A percentile compares a stretch with the other conserved stretches of the same genome.
These are phyloP conservation scores for Phanerodontia chrysosporium DNA, from an alignment of 768 basidiomycete genomes.

Conservation along the genomic window DNA sequence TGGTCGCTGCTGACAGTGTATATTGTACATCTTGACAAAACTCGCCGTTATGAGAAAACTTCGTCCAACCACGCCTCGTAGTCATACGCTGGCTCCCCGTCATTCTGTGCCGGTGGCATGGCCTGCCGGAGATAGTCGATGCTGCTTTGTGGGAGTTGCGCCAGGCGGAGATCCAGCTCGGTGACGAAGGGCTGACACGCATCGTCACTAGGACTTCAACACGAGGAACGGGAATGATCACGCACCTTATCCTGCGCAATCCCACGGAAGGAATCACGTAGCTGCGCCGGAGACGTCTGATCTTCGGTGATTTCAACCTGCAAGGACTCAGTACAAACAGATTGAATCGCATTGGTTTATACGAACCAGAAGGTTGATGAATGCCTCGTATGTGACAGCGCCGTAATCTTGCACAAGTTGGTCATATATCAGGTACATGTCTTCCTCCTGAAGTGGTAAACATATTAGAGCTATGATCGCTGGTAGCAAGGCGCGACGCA, in stretches of 20 bases:
- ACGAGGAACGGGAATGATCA: neutral
- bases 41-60: conserved; percentile 52
- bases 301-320: conserved; percentile 97
- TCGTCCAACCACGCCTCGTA: conserved; percentile 81
- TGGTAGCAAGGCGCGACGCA: conserved; percentile 19
- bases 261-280: conserved; percentile 89
- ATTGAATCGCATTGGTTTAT: neutral
- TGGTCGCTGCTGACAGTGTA: too few species aligned
- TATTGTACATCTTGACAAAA: neutral
- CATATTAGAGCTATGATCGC: neutral
- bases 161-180: conserved; percentile 85
- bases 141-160: conserved; percentile 68
- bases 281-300: conserved; percentile 87
- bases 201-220: conserved; percentile 2
- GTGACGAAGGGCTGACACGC: conserved; percentile 80
- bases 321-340: neutral
- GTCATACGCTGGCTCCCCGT: conserved; percentile 62
- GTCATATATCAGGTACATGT: conserved; percentile 79
- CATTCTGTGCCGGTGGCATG: conserved; percentile 61
- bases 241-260: conserved; percentile 86
- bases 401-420: conserved; percentile 80
- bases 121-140: conserved; percentile 80
- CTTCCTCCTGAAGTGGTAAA: conserved; percentile 59
- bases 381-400: conserved; percentile 88
- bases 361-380: conserved; percentile 85